phyloP scores from a whole-genome alignment of 2,329 filamentous ascomycete species.

The Apiospora sp. region DNA sequence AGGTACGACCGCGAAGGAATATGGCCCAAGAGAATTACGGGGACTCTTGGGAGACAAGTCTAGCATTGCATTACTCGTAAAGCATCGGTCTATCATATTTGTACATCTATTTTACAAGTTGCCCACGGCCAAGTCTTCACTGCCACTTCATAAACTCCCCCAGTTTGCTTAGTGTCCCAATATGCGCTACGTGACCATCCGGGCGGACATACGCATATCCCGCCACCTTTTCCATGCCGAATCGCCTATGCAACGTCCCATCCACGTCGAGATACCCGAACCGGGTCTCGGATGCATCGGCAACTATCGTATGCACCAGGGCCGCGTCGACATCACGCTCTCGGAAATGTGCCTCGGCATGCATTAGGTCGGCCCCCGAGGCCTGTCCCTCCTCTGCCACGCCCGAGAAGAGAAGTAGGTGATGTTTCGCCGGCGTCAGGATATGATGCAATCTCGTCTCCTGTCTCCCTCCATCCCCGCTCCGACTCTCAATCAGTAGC shows the following conservation, averaged over 20 bases:
- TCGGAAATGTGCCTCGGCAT: slow-evolving; percentile 32
- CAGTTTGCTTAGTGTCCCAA: slow-evolving; percentile 35
- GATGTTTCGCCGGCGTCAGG: slow-evolving; percentile 34
- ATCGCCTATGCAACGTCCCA: slow-evolving; percentile 34
- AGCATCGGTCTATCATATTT: neutral
- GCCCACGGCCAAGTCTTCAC: neutral
- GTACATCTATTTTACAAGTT: neutral
- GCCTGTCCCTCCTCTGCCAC: slow-evolving; percentile 27
- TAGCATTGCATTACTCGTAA: neutral
- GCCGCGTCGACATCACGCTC: slow-evolving; percentile 26
- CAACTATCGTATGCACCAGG: slow-evolving; percentile 33
- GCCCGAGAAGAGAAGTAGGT: slow-evolving; percentile 40
- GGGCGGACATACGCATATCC: slow-evolving; percentile 41
- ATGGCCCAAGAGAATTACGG: too few relatives aligned
- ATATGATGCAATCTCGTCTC: slow-evolving; percentile 37
- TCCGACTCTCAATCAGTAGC: slow-evolving; percentile 31
- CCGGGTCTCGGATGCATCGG: slow-evolving; percentile 25
- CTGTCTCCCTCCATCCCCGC: slow-evolving; percentile 18
- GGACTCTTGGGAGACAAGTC: too few relatives aligned
- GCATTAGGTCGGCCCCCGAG: slow-evolving; percentile 30
- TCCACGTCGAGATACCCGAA: slow-evolving; percentile 35
- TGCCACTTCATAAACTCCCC: slow-evolving; percentile 30
- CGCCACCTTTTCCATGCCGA: slow-evolving; percentile 35
- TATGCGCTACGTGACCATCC: slow-evolving; percentile 41
- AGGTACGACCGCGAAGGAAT: too few relatives aligned